Base-by-base conservation (phyloP, 2,329 filamentous ascomycete genomes). In the Ophiocordyceps camponoti-rufipedis region DNA sequence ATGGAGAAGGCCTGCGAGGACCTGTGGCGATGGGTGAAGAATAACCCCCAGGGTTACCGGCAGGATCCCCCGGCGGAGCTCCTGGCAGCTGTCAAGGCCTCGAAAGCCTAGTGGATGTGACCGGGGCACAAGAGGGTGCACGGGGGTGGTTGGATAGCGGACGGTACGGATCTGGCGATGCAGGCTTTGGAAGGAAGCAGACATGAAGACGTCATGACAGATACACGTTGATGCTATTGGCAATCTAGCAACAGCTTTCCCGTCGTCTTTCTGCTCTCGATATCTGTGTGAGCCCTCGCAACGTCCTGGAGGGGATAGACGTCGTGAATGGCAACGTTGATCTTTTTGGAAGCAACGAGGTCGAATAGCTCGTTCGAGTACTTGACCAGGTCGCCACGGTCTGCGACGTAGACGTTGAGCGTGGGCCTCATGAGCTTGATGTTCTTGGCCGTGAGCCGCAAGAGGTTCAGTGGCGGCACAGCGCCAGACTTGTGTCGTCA, bases 11-110 rank as follows among this genome's bases (percentile, higher is more conserved):
- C 89, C 28, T 98, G 91, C 62, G 78, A 80, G 54, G 87, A 98
- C 64, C 72, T 98, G 52, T 98, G 91, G 91, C 80, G 79, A 58
- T 98, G 91, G 91, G 94, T 93, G 14, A 74, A 82, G 67, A 96
- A 95, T 68, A 96, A 96, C 68, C 91, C 91, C 23, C 79, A 88
- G 66, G 91, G 91, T 19, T 96, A 96, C 69, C 75, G 84, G 53
- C 88, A 96, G 67, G 73, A 87, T 52, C 86, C 89, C n/a, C 89
- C 91, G 0, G 73, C 83, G 52, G 78, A 83, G 64, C 73, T 96
- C 55, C 59, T 95, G 44, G 80, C 82, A 49, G 70, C 68, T 43
- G 53, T 80, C 52, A 75, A 80, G 66, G 19, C 44, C 6, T 55
- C 59, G 10, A 44, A 46, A 42, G 40, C 40, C 16, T 43, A 44